phyloP scores from a whole-genome alignment of 2,329 filamentous ascomycete genomes.

The Gremmenia infestans region DNA sequence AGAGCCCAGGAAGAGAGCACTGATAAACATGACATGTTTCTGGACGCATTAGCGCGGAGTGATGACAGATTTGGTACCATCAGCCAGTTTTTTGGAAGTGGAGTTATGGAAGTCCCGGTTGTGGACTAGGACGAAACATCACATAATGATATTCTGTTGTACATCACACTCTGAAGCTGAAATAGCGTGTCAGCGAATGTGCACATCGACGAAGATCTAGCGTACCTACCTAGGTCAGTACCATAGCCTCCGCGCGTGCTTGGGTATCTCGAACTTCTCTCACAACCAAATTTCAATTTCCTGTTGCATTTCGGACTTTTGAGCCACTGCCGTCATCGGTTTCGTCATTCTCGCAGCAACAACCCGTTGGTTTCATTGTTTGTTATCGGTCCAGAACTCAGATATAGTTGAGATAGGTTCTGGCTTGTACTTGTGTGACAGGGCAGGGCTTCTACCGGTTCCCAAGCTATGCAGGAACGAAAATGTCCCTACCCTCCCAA shows the following conservation, averaged over 20 bases:
- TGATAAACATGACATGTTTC: conserved; percentile 84
- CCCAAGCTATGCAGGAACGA: too few species aligned
- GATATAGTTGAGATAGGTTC: neutral
- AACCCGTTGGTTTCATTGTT: neutral
- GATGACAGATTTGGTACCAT: conserved; percentile 85
- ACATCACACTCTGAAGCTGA: neutral
- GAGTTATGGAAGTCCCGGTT: conserved; percentile 65
- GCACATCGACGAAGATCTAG: neutral
- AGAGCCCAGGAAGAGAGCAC: conserved; percentile 82
- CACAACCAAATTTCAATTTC: neutral
- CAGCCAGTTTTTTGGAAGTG: conserved; percentile 90
- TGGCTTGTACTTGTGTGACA: too few species aligned
- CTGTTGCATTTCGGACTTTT: conserved; percentile 11
- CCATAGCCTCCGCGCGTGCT: too few species aligned
- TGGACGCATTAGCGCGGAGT: conserved; percentile 69
- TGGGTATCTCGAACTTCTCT: neutral
- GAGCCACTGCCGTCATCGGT: conserved; percentile 10
- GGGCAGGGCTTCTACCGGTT: too few species aligned
- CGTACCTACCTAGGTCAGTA: neutral
- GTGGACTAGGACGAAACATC: conserved; percentile 7
- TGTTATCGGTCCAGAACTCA: neutral
- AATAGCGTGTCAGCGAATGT: neutral
- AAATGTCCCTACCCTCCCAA: neutral
- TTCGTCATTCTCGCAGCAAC: neutral
- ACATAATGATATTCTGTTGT: neutral